Percentiles rank a stretch among this genome's conserved stretches.
phyloP scores from a whole-genome alignment of 2,329 filamentous ascomycete species.

The Cercospora janseana region DNA sequence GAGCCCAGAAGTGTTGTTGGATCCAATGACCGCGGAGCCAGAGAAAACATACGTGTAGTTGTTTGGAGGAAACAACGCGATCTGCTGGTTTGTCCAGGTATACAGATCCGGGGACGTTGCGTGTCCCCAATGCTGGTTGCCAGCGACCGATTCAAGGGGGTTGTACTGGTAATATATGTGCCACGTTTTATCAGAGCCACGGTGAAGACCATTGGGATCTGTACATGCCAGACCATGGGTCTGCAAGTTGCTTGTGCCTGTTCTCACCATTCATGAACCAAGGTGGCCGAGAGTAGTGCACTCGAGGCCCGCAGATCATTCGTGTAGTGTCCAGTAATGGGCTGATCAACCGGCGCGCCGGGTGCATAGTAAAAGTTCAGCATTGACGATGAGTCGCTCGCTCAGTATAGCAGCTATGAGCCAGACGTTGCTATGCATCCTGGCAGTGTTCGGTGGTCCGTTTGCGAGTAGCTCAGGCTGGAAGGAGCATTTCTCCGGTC shows the following conservation, averaged over 20 bases:
- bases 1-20: constrained; percentile 65
- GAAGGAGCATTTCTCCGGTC: no score
- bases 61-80: constrained; percentile 59
- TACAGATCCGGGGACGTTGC: constrained; percentile 62
- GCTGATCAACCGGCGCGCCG: constrained; percentile 36
- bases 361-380: constrained; percentile 33
- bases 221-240: no score
- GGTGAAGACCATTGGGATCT: constrained; percentile 64
- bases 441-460: no score
- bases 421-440: no score
- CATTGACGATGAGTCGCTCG: no score
- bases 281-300: constrained; percentile 56
- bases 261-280: constrained; percentile 51
- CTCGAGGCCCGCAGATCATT: constrained; percentile 49
- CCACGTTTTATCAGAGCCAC: constrained; percentile 57
- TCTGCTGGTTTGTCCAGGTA: constrained; percentile 63
- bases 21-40: constrained; percentile 59
- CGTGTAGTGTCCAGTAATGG: constrained; percentile 44
- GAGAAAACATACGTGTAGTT: constrained; percentile 54
- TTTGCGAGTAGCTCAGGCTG: no score
- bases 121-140: constrained; percentile 60
- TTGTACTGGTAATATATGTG: constrained; percentile 67
- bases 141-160: constrained; percentile 47
- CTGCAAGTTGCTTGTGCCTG: not conserved
- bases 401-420: no score